Conservation (phyloP, 352 stramenopile genomes). For the Globisporangium nunn region DNA sequence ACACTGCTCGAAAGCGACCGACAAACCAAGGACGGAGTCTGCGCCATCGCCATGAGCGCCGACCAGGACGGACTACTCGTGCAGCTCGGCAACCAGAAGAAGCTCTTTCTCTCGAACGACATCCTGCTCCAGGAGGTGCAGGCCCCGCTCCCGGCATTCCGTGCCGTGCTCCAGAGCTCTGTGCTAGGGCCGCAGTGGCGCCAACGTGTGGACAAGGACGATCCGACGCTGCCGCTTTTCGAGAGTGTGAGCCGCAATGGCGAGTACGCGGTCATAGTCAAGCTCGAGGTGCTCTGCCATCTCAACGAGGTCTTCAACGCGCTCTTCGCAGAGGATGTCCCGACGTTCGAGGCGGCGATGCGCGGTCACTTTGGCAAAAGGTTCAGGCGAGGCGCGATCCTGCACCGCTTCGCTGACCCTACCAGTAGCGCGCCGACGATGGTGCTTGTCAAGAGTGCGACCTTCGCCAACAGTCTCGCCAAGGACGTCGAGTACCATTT, state of each 20-base stretch:
- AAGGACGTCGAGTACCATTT: conserved; percentile 20
- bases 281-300: conserved; percentile 46
- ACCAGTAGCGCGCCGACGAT: conserved; percentile 19
- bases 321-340: conserved; percentile 30
- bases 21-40: neutral
- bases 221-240: conserved; percentile 17
- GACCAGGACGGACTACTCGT: conserved; percentile 22
- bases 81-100: conserved; percentile 29
- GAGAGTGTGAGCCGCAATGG: conserved; percentile 8
- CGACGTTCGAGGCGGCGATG: conserved; percentile 41
- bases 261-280: conserved; percentile 32
- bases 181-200: conserved; percentile 14
- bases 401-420: conserved; percentile 26
- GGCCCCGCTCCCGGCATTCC: conserved; percentile 10
- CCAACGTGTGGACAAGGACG: conserved; percentile 16
- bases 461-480: conserved; percentile 21
- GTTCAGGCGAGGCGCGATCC: conserved; percentile 36
- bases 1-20: neutral
- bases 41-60: conserved; percentile 1
- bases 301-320: conserved; percentile 62
- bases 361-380: conserved; percentile 35
- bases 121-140: conserved; percentile 22
- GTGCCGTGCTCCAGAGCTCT: conserved; percentile 13
- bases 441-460: conserved; percentile 22
- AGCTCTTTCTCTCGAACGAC: conserved; percentile 27